A percentile compares a stretch with the other conserved stretches of the same genome.
Conservation (phyloP, 2,329 filamentous ascomycete genomes). For the Colletotrichum sansevieriae region DNA sequence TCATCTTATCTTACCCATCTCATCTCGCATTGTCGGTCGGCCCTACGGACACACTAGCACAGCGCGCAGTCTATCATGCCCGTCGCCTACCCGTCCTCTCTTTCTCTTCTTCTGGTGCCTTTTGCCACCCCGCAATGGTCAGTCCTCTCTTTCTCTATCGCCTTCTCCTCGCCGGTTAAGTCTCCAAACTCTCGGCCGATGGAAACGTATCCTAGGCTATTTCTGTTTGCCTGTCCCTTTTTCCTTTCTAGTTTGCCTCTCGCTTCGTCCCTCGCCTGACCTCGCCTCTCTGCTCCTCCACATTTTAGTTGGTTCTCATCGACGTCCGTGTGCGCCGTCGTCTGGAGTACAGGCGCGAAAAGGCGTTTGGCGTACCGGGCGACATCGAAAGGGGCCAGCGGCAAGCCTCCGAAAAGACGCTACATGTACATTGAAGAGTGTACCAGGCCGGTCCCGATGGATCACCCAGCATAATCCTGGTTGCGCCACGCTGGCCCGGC, state of each 20-base stretch:
- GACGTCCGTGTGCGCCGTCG: slow-evolving; percentile 24
- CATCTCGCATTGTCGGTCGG: slow-evolving; percentile 24
- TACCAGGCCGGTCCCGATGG: slow-evolving; percentile 14
- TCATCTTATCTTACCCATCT: slow-evolving; percentile 10
- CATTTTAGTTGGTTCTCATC: slow-evolving; percentile 19
- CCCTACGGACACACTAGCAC: slow-evolving; percentile 19
- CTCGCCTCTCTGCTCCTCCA: slow-evolving; percentile 13
- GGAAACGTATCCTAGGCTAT: neutral
- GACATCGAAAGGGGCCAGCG: slow-evolving; percentile 22
- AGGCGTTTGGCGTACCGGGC: slow-evolving; percentile 10
- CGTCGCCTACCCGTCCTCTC: slow-evolving; percentile 18
- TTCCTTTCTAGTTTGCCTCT: slow-evolving; percentile 20
- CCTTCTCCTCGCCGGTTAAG: no score
- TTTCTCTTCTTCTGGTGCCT: neutral
- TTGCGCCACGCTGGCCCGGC: slow-evolving; percentile 33
- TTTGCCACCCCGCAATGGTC: no score
- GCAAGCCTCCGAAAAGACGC: slow-evolving; percentile 6
- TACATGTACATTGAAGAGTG: slow-evolving; percentile 2
- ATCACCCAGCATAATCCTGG: slow-evolving; percentile 37
- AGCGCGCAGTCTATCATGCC: slow-evolving; percentile 27
- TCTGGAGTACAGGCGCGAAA: slow-evolving; percentile 23
- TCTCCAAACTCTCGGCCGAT: no score
- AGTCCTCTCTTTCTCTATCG: neutral
- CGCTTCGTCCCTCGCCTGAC: slow-evolving; percentile 12
- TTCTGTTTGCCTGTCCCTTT: neutral